Conservation (phyloP, 1,139 yeast species). For the Spathaspora sp. region DNA sequence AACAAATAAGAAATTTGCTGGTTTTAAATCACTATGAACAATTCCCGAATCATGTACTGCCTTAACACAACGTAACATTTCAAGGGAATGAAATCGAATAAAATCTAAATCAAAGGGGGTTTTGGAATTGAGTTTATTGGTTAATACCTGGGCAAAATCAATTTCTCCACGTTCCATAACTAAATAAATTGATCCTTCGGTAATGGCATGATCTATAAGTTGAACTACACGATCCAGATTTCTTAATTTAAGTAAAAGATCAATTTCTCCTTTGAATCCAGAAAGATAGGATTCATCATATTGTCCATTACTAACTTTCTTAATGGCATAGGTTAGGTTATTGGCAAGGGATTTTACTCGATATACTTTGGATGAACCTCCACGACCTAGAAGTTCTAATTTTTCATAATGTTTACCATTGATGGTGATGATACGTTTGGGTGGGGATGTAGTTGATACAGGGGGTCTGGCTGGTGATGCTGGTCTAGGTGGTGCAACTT, state of each 20-base stretch:
- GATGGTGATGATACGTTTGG: conserved; percentile 32
- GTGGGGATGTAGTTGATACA: conserved; percentile 13
- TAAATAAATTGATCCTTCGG: conserved; percentile 61
- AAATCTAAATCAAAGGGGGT: conserved; percentile 68
- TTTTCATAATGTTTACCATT: conserved; percentile 71
- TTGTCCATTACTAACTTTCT: conserved; percentile 78
- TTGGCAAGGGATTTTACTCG: conserved; percentile 60
- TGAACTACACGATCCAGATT: conserved; percentile 74
- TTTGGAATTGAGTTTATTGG: conserved; percentile 47
- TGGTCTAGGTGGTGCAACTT: conserved; percentile 2
- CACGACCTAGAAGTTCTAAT: conserved; percentile 80
- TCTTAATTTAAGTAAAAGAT: conserved; percentile 60
- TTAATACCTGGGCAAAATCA: conserved; percentile 82
- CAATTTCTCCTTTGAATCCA: conserved; percentile 90
- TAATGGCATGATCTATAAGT: conserved; percentile 70
- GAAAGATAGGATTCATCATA: conserved; percentile 71
- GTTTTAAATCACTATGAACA: conserved; percentile 93
- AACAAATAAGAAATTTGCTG: conserved; percentile 90
- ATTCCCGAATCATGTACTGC: conserved; percentile 88
- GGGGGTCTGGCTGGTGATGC: not conserved
- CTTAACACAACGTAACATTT: conserved; percentile 77
- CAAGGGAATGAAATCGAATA: conserved; percentile 78
- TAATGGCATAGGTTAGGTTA: conserved; percentile 71
- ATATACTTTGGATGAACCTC: conserved; percentile 93
- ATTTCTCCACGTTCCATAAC: conserved; percentile 97